phyloP scores from a whole-genome alignment of 768 basidiomycete genomes.

The Suillus placidus region DNA sequence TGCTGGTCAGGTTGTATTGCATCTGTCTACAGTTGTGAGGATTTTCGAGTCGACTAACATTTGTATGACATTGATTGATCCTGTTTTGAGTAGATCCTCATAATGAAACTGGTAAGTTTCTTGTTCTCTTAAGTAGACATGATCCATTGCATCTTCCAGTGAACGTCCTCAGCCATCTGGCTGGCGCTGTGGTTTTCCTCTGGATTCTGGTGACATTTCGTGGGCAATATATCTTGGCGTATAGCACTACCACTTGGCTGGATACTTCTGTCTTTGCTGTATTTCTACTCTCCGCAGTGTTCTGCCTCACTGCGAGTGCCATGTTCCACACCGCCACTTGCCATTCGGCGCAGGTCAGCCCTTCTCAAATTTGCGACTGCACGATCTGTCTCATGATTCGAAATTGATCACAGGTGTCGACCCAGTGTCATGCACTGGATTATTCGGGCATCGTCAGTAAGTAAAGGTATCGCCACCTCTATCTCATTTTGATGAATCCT shows the following conservation, averaged over 20 bases:
- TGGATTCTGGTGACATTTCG: conserved; percentile 58
- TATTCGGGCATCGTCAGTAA: conserved; percentile 79
- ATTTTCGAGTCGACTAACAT: conserved; percentile 15
- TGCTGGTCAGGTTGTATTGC: conserved; percentile 62
- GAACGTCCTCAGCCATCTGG: conserved; percentile 84
- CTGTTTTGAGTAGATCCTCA: conserved; percentile 57
- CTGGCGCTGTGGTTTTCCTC: conserved; percentile 65
- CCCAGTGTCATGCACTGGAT: conserved; percentile 66
- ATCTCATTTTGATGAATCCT: conserved; percentile 13
- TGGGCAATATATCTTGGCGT: conserved; percentile 49
- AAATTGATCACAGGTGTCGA: conserved; percentile 50
- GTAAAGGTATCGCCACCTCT: conserved; percentile 18
- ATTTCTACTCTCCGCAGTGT: conserved; percentile 72
- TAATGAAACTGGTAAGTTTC: conserved; percentile 68
- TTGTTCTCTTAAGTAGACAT: not conserved
- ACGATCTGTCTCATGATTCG: conserved; percentile 4
- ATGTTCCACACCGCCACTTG: conserved; percentile 73
- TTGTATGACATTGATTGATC: conserved; percentile 20
- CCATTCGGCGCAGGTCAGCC: conserved; percentile 68
- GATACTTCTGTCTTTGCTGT: conserved; percentile 62
- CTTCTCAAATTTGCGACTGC: not conserved
- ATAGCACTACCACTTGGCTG: conserved; percentile 58
- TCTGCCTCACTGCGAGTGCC: conserved; percentile 73
- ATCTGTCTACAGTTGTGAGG: conserved; percentile 71
- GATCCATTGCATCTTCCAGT: conserved; percentile 47